Evolutionary conservation across 1,139 yeast species (phyloP).

Genomic region (Suhomyces ambrosiae): DNA sequence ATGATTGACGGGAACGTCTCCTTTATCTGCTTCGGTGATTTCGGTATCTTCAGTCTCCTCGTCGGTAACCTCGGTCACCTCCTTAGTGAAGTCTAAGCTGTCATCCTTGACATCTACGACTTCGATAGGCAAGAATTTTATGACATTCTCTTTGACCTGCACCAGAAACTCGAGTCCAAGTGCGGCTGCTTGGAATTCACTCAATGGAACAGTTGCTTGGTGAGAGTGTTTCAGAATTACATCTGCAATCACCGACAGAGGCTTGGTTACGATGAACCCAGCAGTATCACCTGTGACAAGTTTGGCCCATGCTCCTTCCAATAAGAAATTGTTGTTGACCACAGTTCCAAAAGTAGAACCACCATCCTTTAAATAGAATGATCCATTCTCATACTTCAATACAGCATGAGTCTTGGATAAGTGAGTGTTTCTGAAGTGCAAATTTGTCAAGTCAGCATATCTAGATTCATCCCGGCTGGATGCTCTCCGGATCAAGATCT

Average conservation of each 20-base stretch:
- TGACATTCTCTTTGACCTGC: conserved; percentile 11
- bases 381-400: conserved; percentile 18
- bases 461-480: conserved; percentile 30
- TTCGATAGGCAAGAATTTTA: conserved; percentile 16
- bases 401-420: conserved; percentile 38
- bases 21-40: no score
- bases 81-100: conserved; percentile 9
- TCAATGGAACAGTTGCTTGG: conserved; percentile 21
- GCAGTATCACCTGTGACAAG: conserved; percentile 29
- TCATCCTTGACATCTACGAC: conserved; percentile 3
- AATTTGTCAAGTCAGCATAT: conserved; percentile 28
- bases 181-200: conserved; percentile 27
- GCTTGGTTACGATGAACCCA: conserved; percentile 37
- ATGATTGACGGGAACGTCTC: no score
- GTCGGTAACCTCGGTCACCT: conserved; percentile 4
- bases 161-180: conserved; percentile 29
- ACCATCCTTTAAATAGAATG: conserved; percentile 31
- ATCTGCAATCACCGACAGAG: conserved; percentile 25
- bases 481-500: conserved; percentile 28
- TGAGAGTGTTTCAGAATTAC: conserved; percentile 17
- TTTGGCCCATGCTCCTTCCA: conserved; percentile 22
- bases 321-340: conserved; percentile 29
- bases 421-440: conserved; percentile 35
- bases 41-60: conserved; percentile 13
- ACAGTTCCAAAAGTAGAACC: conserved; percentile 47